Evolutionary conservation across 129 eudicot genomes (phyloP).

Genomic region (Saussurea involucrata): DNA sequence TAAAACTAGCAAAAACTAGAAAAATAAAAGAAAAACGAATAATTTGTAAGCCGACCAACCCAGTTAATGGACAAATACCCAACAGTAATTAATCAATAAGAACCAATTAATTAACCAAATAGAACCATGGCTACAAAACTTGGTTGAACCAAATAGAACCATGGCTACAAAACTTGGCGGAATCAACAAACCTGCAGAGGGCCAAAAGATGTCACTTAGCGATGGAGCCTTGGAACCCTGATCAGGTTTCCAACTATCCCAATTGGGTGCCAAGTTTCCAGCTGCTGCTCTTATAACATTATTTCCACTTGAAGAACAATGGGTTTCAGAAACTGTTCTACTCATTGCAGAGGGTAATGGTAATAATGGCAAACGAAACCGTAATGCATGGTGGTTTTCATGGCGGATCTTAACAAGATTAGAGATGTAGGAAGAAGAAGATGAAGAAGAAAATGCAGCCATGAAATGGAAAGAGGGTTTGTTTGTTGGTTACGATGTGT

Average conservation of each 20-base stretch:
- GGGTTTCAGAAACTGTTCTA: not conserved
- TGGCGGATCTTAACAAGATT: constrained; percentile 19
- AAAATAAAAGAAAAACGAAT: too few relatives aligned
- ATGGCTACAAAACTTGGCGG: not conserved
- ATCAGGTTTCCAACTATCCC: constrained; percentile 79
- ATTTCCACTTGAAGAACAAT: not conserved
- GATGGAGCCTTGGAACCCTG: constrained; percentile 60
- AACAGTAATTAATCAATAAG: too few relatives aligned
- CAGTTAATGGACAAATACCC: too few relatives aligned
- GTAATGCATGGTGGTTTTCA: constrained; percentile 19
- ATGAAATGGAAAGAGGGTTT: not conserved
- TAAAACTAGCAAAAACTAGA: too few relatives aligned
- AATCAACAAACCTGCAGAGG: constrained; percentile 66
- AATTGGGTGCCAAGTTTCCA: constrained; percentile 33
- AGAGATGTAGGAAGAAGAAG: constrained; percentile 21
- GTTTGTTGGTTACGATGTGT: not conserved
- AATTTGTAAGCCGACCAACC: too few relatives aligned
- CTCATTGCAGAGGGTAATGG: constrained; percentile 5
- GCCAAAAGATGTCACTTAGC: constrained; percentile 88
- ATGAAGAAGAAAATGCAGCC: constrained; percentile 20
- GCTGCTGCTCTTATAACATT: constrained; percentile 28
- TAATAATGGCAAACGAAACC: not conserved
- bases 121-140: not conserved
- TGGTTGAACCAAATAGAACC: constrained; percentile 10
- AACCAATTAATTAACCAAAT: not conserved